Evolutionary conservation across 2,329 filamentous ascomycete genomes (phyloP).

Genomic region (Akanthomyces dipterigenus): DNA sequence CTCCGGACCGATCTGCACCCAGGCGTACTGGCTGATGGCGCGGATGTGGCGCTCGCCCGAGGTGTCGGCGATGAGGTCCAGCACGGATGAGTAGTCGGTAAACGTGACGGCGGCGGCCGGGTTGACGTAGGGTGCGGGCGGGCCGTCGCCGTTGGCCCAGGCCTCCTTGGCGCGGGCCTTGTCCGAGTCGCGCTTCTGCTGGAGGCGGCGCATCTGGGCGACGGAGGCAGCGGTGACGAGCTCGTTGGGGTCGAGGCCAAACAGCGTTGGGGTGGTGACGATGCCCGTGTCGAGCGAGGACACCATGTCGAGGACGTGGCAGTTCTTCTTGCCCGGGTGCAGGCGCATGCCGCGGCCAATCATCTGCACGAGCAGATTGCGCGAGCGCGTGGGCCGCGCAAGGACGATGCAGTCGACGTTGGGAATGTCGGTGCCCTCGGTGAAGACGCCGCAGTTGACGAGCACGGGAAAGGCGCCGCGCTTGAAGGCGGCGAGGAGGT

Average conservation of each 20-base stretch:
- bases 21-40: constrained; percentile 65
- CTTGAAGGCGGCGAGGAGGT: constrained; percentile 70
- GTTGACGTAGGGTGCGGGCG: constrained; percentile 9
- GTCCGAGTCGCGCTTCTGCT: constrained; percentile 39
- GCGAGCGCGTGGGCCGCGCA: constrained; percentile 79
- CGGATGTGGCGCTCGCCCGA: constrained; percentile 74
- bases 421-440: constrained; percentile 94
- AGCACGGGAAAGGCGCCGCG: constrained; percentile 74
- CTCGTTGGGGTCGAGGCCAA: constrained; percentile 81
- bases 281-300: constrained; percentile 78
- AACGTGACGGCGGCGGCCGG: constrained; percentile 56
- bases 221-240: constrained; percentile 62
- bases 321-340: constrained; percentile 73
- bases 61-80: constrained; percentile 80
- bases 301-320: constrained; percentile 95
- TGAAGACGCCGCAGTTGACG: constrained; percentile 93
- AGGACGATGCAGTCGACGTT: constrained; percentile 93
- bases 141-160: constrained; percentile 6
- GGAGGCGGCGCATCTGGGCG: constrained; percentile 52
- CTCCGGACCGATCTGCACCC: constrained; percentile 70
- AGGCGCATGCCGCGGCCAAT: constrained; percentile 90
- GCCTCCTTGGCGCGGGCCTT: constrained; percentile 21
- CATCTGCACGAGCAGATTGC: constrained; percentile 96
- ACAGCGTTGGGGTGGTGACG: constrained; percentile 83
- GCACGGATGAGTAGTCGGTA: constrained; percentile 86